These are phyloP conservation scores for Diaporthe sp. DNA, from an alignment of 2,329 filamentous ascomycete genomes.

Conservation along the genomic window DNA sequence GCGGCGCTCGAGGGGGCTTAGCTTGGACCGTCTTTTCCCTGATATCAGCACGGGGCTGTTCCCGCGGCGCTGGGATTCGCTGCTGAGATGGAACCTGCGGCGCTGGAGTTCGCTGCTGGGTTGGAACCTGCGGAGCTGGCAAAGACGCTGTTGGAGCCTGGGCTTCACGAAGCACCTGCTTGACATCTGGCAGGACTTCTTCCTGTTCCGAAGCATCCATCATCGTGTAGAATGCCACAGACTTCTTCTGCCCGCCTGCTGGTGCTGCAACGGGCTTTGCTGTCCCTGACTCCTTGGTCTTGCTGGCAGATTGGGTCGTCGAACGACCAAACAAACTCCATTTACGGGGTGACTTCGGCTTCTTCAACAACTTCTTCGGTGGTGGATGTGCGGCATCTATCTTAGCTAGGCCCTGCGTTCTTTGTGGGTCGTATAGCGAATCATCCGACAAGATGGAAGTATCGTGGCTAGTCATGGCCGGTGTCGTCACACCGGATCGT, in stretches of 20 bases:
- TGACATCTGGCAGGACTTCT: conserved; percentile 55
- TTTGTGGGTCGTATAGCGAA: conserved; percentile 59
- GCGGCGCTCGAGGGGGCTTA: neutral
- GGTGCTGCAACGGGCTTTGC: conserved; percentile 61
- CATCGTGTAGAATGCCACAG: conserved; percentile 72
- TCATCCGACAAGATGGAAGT: conserved; percentile 71
- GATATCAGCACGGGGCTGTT: neutral
- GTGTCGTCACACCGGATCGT: conserved; percentile 53
- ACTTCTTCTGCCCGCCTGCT: conserved; percentile 63
- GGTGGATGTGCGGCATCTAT: conserved; percentile 46
- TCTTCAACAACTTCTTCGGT: conserved; percentile 70
- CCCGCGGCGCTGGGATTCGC: conserved; percentile 10
- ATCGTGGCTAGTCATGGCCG: conserved; percentile 69
- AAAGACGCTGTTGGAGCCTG: conserved; percentile 50
- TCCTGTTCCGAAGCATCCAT: conserved; percentile 71
- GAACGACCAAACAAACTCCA: conserved; percentile 75
- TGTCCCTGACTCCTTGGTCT: conserved; percentile 55
- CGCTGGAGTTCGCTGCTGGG: neutral
- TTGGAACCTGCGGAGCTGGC: conserved; percentile 34
- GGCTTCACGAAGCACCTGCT: conserved; percentile 66
- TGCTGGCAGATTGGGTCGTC: conserved; percentile 56
- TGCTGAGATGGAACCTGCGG: neutral
- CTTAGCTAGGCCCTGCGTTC: conserved; percentile 51
- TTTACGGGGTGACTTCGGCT: conserved; percentile 67
- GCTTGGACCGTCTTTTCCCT: neutral